A percentile compares a stretch with the other conserved stretches of the same genome.
Conservation (phyloP, 1,284 basidiomycete genomes). For the Leccinum idahoense region DNA sequence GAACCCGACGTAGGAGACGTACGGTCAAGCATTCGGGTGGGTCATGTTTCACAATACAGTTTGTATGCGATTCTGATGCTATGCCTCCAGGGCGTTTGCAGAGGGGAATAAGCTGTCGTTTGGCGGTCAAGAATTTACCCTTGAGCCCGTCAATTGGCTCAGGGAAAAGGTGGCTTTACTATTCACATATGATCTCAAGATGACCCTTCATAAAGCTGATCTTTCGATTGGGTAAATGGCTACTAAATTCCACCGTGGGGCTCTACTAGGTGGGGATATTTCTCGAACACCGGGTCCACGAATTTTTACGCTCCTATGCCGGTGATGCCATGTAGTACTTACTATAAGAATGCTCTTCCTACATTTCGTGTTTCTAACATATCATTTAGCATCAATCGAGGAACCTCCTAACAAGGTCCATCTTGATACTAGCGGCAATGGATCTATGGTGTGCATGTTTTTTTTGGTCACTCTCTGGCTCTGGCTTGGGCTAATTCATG, state of each 20-base stretch:
- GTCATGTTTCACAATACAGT: neutral
- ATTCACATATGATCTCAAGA: conserved; percentile 11
- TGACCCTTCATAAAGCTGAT: conserved; percentile 8
- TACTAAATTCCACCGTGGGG: neutral
- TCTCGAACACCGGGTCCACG: conserved; percentile 3
- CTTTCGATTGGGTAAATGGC: too few relatives aligned
- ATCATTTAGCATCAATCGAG: conserved; percentile 10
- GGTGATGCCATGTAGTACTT: conserved; percentile 10
- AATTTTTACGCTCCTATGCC: conserved; percentile 2
- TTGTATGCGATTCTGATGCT: neutral
- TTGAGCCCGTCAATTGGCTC: conserved; percentile 6
- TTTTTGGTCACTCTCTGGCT: neutral
- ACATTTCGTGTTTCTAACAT: neutral
- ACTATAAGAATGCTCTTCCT: neutral
- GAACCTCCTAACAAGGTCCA: conserved; percentile 17
- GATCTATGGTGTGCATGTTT: conserved; percentile 10
- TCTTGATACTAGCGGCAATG: conserved; percentile 11
- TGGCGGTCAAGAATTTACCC: neutral
- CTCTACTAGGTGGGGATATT: conserved; percentile 15
- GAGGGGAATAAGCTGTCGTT: neutral
- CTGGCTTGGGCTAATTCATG: neutral
- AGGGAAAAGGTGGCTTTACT: conserved; percentile 12
- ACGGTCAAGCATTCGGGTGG: conserved; percentile 10
- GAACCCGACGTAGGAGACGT: conserved; percentile 10
- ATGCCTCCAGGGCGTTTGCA: conserved; percentile 8